Evolutionary conservation across 2,329 filamentous ascomycete genomes (phyloP), one percentile per base, ranked within the genome.

Genomic region (Diaporthe destruens): DNA sequence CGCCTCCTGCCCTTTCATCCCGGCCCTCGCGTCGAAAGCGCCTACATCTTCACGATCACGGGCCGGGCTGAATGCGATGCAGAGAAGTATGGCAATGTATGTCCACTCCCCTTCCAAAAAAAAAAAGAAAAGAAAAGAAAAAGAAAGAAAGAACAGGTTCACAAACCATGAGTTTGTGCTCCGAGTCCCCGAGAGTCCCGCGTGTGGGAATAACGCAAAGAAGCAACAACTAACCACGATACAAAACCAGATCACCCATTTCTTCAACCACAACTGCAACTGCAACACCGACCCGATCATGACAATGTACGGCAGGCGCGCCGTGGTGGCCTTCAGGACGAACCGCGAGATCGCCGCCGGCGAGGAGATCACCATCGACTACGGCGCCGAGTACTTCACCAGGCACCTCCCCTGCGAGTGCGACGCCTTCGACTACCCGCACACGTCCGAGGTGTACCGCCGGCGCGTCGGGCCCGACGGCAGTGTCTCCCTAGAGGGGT

Each of bases 201-300:
- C 4, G 5, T 4, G 20, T 18, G 16, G 1, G 16, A 16, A 18
- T 16, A 16, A 20, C 6, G 16, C 1, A 47, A 18, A 7, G 16
- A 11, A 16, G 25, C 32, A 7, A 32, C 18, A 20, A 12, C n/a
- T 51, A 23, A 51, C n/a, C 20, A 47, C 34, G 6, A 42, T 6
- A 42, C 6, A 5, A 7, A 39, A 25, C 18, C 18, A 65, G 59
- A 36, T 65, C 11, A 65, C 29, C 6, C 49, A 68, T 3, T 71
- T 53, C 44, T 25, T 59, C 18, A 72, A 72, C 39, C 66, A 72
- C 34, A 53, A 72, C 67, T 72, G 71, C 32, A 14, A 34, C 11
- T 34, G 9, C 25, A 73, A 71, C 57, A 36, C 61, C 6, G 42
- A 53, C 9, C 42, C 53, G 18, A 34, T 44, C 1, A 34, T 16